These are phyloP conservation scores for Vinca minor DNA, from an alignment of 257 asterid genomes.

Conservation along the genomic window DNA sequence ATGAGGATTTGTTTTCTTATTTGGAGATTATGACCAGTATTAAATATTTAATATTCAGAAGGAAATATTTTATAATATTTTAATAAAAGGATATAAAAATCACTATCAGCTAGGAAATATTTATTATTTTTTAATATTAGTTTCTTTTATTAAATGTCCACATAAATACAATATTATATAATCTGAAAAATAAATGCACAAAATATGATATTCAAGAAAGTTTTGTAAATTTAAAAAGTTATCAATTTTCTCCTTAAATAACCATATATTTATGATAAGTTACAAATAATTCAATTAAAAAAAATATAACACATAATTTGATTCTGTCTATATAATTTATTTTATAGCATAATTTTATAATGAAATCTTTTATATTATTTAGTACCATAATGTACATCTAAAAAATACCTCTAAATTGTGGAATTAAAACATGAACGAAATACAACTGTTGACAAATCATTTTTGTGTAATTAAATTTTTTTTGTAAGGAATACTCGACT, in stretches of 20 bases:
- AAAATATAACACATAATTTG: background rate
- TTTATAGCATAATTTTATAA: too few relatives aligned
- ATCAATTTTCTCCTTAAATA: background rate
- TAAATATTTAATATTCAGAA: background rate
- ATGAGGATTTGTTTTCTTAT: conserved; percentile 7
- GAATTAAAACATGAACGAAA: too few relatives aligned
- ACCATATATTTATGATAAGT: background rate
- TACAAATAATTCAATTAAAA: background rate
- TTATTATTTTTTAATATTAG: background rate
- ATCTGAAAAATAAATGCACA: background rate
- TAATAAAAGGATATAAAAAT: background rate
- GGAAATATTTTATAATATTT: background rate
- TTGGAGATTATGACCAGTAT: background rate
- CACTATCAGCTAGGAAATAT: background rate
- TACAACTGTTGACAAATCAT: too few relatives aligned
- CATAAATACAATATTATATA: background rate
- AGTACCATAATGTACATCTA: too few relatives aligned
- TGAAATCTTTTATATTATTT: too few relatives aligned
- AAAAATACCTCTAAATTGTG: too few relatives aligned
- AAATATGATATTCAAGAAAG: too few relatives aligned
- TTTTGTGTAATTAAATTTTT: too few relatives aligned
- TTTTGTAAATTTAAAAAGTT: background rate
- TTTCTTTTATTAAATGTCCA: background rate
- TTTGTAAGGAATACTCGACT: too few relatives aligned
- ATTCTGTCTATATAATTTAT: background rate